Evolutionary conservation across 352 stramenopile species (phyloP).

Genomic region (Pythium utonaiense): DNA sequence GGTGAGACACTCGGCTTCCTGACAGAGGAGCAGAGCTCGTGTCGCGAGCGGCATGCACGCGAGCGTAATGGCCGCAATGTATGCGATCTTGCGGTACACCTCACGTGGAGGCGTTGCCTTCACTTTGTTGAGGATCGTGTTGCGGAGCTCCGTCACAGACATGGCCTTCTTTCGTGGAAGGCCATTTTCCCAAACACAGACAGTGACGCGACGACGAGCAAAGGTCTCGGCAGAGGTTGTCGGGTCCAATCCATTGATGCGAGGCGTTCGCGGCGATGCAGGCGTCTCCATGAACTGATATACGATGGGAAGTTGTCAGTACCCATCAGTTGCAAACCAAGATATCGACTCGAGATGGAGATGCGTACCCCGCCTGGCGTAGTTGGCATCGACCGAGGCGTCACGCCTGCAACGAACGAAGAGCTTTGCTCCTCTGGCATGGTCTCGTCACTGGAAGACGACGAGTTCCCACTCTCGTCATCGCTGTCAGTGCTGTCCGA

Average conservation of each 20-base stretch:
- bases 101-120: slow-evolving; percentile 67
- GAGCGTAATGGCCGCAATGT: slow-evolving; percentile 48
- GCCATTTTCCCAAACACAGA: slow-evolving; percentile 76
- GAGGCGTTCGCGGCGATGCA: slow-evolving; percentile 13
- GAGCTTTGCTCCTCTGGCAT: slow-evolving; percentile 27
- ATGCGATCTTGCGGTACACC: slow-evolving; percentile 70
- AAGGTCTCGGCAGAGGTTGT: slow-evolving; percentile 30
- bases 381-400: slow-evolving; percentile 16
- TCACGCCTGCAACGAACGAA: not conserved
- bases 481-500: slow-evolving; percentile 77
- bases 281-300: slow-evolving; percentile 20
- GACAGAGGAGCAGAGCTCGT: slow-evolving; percentile 51
- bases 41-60: slow-evolving; percentile 58
- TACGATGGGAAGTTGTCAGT: not conserved
- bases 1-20: slow-evolving; percentile 53
- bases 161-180: slow-evolving; percentile 68
- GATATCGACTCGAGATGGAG: not conserved
- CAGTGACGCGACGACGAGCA: slow-evolving; percentile 59
- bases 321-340: not conserved
- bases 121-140: slow-evolving; percentile 77
- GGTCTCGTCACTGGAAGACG: slow-evolving; percentile 65
- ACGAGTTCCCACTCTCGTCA: slow-evolving; percentile 71
- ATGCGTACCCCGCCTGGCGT: slow-evolving; percentile 19
- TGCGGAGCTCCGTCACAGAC: slow-evolving; percentile 76
- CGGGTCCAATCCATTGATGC: slow-evolving; percentile 6